These are phyloP conservation scores for Russula ochroleuca DNA, from an alignment of 768 basidiomycete species.

Conservation along the genomic window DNA sequence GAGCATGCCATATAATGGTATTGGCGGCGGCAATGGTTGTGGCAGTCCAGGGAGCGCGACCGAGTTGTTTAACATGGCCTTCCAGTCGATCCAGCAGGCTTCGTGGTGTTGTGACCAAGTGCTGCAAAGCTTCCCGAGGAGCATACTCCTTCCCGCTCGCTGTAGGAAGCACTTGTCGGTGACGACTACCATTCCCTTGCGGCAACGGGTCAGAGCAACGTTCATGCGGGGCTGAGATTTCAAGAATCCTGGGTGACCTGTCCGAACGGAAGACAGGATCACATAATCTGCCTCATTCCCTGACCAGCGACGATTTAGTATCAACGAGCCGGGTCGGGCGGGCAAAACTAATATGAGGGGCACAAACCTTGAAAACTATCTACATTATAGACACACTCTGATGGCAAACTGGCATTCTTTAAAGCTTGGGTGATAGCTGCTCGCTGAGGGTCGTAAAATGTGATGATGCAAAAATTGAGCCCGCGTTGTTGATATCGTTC, in stretches of 20 bases:
- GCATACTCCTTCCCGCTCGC: slow-evolving; percentile 35
- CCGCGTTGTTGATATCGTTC: slow-evolving; percentile 1
- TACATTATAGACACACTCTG: slow-evolving; percentile 26
- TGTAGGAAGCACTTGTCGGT: slow-evolving; percentile 42
- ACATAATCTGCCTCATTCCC: slow-evolving; percentile 52
- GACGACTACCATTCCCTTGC: slow-evolving; percentile 46
- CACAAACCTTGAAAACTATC: slow-evolving; percentile 19
- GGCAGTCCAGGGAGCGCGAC: slow-evolving; percentile 7
- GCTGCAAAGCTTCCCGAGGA: slow-evolving; percentile 40
- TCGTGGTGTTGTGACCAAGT: slow-evolving; percentile 31
- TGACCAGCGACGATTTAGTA: slow-evolving; percentile 20
- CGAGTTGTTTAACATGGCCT: neutral
- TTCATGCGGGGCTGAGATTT: slow-evolving; percentile 45
- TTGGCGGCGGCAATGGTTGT: no score
- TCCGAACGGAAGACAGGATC: slow-evolving; percentile 48
- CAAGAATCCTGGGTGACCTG: slow-evolving; percentile 49
- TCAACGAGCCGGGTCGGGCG: neutral
- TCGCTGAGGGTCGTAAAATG: slow-evolving; percentile 54
- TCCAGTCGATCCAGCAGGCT: slow-evolving; percentile 37
- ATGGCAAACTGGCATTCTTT: slow-evolving; percentile 36
- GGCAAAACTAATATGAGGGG: neutral
- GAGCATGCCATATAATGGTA: neutral
- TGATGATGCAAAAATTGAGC: slow-evolving; percentile 45
- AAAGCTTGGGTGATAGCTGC: slow-evolving; percentile 39
- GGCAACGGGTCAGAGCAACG: slow-evolving; percentile 41